Base-by-base conservation (phyloP, 2,329 filamentous ascomycete species). In the Aspergillus tanneri region DNA sequence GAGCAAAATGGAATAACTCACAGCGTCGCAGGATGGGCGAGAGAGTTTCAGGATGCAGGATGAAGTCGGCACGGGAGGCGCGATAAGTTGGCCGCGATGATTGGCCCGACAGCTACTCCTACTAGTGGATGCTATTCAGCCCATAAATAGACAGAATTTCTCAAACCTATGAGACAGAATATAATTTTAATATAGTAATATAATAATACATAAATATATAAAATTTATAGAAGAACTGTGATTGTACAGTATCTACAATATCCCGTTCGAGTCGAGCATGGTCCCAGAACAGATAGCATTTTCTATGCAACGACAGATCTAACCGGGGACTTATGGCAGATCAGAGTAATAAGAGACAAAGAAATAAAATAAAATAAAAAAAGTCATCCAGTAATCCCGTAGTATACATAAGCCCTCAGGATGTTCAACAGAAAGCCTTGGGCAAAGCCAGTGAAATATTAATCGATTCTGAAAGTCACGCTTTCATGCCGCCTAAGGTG, bases 381-480 rank as follows among this genome's bases (percentile, higher is more conserved):
- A 18, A 34, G 19, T 16, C 5, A 41, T 42, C 21, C 34, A 45
- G 51, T 7, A 36, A 41, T 50, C 40, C 39, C 47, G 40, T 57
- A 57, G 47, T 55, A 49, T 57, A 57, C 55, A 57, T 48, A 34
- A 40, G 24, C 46, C 45, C 43, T 47, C 28, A 38, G 24, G 34
- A 40, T 30, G 25, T 43, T 25, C 34, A 32, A 21, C 32, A 32
- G 12, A 12, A 4, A 12, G 12, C 11, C 6, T 14, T 32, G 28
- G 12, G 12, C 12, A 32, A 12, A 7, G n/a, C 12, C n/a, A n/a
- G 36, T 16, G 47, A 22, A 43, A 30, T 32, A 32, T 32, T 32
- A 32, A 34, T 9, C 16, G 3, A 34, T 19, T 34, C 14, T 18
- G 16, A 3, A 30, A 5, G 5, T 34, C 30, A n/a, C 16, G 9